Evolutionary conservation across 352 stramenopile genomes (phyloP).

Genomic region (Globisporangium lucens): DNA sequence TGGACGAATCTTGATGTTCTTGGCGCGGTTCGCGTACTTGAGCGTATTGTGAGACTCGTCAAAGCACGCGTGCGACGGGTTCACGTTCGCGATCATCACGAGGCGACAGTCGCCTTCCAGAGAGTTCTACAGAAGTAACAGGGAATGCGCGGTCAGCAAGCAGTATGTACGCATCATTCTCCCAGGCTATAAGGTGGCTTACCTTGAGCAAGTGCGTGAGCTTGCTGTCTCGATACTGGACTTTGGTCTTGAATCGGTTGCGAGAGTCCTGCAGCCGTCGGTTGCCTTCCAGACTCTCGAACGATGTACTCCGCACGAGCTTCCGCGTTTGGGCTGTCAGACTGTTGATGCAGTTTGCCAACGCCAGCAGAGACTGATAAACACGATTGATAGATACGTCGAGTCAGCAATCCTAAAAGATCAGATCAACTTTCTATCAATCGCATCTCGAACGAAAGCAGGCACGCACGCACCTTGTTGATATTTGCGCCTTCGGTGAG

Average conservation of each 20-base stretch:
- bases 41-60: slow-evolving; percentile 90
- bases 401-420: neutral
- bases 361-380: slow-evolving; percentile 56
- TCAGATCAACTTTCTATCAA: neutral
- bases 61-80: slow-evolving; percentile 68
- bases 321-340: slow-evolving; percentile 40
- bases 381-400: neutral
- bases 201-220: slow-evolving; percentile 86
- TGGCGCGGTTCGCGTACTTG: slow-evolving; percentile 87
- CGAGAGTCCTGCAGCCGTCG: slow-evolving; percentile 26
- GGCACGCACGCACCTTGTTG: slow-evolving; percentile 37
- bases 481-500: slow-evolving; percentile 65
- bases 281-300: slow-evolving; percentile 24
- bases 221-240: slow-evolving; percentile 87
- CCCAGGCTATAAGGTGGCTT: neutral
- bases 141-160: neutral
- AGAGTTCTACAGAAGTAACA: slow-evolving; percentile 41
- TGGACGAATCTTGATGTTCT: slow-evolving; percentile 89
- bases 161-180: neutral
- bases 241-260: slow-evolving; percentile 29
- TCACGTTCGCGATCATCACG: slow-evolving; percentile 90
- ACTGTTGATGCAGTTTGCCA: slow-evolving; percentile 91
- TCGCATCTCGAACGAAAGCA: neutral
- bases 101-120: slow-evolving; percentile 88
- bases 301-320: slow-evolving; percentile 30